Base-by-base conservation (phyloP, 768 basidiomycete genomes). In the Sporobolomyces phaffii region DNA sequence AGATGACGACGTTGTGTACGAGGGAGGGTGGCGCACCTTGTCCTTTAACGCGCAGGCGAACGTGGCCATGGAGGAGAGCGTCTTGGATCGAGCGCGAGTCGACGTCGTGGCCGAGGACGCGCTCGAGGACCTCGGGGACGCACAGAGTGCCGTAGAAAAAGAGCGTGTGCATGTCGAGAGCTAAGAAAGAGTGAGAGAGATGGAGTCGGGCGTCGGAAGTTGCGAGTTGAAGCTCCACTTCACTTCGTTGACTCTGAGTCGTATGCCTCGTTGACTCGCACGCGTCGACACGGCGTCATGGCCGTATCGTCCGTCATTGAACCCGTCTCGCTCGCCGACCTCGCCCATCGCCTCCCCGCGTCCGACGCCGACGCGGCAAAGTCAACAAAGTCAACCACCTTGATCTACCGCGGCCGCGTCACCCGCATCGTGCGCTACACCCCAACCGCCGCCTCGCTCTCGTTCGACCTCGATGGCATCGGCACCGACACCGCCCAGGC, bases 131-230 rank as follows among this genome's bases (percentile, higher is more conserved):
- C 54, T 83, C 83, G 9, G 91, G 91, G 73, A 92, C 90, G 82
- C 93, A 85, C 26, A 97, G 80, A 0, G 90, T 94, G 17, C 93
- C 93, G 77, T 71, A 71, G 62, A 71, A 71, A 59, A 93, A 91
- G 80, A 91, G 88, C 78, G 58, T 53, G 5, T 5, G 9, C 26
- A 29, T 28, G 38, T 13, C 8, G 18, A n/a, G 22, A 18, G 47
- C 44, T 38, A 3, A 24, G 52, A 38, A 31, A 41, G 41, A n/a
- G 41, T 40, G 34, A 50, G 44, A 43, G 14, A 28, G n/a, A n/a
- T n/a, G n/a, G n/a, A n/a, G n/a, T n/a, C n/a, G n/a, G n/a, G n/a
- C n/a, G n/a, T n/a, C 52, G 34, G 5, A 24, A n/a, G 9, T 20
- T 24, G 29, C 33, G n/a, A 33, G 26, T 24, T 9, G 51, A 33